Evolutionary conservation across 306 rosid genomes (phyloP).

Genomic region (Rosa rugosa): DNA sequence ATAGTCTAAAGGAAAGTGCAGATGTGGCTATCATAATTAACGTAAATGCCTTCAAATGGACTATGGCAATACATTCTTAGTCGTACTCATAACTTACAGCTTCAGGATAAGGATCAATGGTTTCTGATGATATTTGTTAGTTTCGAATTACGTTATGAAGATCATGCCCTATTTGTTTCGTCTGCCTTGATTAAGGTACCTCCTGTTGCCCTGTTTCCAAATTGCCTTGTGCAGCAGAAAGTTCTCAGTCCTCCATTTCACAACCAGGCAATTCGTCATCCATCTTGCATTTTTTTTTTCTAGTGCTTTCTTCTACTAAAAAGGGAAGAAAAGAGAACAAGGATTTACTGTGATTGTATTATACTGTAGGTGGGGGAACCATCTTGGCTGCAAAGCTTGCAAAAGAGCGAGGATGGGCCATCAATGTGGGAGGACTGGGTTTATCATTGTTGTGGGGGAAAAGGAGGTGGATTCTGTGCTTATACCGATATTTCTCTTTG

Average conservation of each 20-base stretch:
- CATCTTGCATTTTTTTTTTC: not conserved
- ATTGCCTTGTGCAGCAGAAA: constrained; percentile 65
- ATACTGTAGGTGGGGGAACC: constrained; percentile 85
- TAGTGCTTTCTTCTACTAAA: not conserved
- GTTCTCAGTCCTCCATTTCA: constrained; percentile 79
- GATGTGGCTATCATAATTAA: constrained; percentile 76
- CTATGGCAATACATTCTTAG: too few relatives aligned
- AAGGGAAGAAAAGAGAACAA: not conserved
- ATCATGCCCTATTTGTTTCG: constrained; percentile 11
- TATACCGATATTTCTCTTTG: constrained; percentile 90
- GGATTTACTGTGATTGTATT: constrained; percentile 23
- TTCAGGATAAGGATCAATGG: too few relatives aligned
- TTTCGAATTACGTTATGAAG: constrained; percentile 2
- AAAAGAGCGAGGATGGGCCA: constrained; percentile 92
- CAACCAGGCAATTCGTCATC: constrained; percentile 55
- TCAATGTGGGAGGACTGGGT: constrained; percentile 95
- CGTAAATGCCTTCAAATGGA: constrained; percentile 35
- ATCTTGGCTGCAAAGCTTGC: constrained; percentile 88
- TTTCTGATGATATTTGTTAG: not conserved
- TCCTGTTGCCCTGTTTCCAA: constrained; percentile 78
- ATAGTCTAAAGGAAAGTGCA: constrained; percentile 63
- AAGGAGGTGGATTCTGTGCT: constrained; percentile 89
- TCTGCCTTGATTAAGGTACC: constrained; percentile 59
- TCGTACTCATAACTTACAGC: too few relatives aligned
- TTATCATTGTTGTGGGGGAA: constrained; percentile 80